Evolutionary conservation across 805 yeast species (phyloP).

Genomic region (Yarrowia sp.): DNA sequence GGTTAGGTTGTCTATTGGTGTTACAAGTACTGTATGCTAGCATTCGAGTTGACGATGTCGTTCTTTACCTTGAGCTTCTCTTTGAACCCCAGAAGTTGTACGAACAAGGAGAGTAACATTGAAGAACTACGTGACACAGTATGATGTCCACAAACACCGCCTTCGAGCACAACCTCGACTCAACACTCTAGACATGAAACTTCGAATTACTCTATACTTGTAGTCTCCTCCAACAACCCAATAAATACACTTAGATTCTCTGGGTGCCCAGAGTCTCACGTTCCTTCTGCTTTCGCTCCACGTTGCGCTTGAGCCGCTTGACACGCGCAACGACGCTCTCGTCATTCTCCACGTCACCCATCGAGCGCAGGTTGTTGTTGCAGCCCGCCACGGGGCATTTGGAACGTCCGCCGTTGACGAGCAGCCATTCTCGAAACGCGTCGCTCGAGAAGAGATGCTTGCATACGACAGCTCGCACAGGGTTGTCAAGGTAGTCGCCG

Average conservation of each 20-base stretch:
- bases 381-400: slow-evolving; percentile 18
- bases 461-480: background rate
- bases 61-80: no score
- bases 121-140: no score
- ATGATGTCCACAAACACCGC: no score
- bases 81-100: no score
- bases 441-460: background rate
- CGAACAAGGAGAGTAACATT: no score
- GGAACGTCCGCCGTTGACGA: background rate
- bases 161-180: no score
- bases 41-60: no score
- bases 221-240: background rate
- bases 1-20: no score
- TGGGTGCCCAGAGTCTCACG: background rate
- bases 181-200: background rate
- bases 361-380: background rate
- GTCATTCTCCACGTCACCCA: background rate
- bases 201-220: background rate
- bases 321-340: background rate
- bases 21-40: no score
- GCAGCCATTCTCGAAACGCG: background rate
- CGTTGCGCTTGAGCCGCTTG: background rate
- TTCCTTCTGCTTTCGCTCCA: background rate
- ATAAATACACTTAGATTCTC: background rate
- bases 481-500: background rate